Percentiles rank a stretch among this genome's conserved stretches.
These are phyloP conservation scores for Parietaria judaica DNA, from an alignment of 306 rosid species.

Conservation along the genomic window DNA sequence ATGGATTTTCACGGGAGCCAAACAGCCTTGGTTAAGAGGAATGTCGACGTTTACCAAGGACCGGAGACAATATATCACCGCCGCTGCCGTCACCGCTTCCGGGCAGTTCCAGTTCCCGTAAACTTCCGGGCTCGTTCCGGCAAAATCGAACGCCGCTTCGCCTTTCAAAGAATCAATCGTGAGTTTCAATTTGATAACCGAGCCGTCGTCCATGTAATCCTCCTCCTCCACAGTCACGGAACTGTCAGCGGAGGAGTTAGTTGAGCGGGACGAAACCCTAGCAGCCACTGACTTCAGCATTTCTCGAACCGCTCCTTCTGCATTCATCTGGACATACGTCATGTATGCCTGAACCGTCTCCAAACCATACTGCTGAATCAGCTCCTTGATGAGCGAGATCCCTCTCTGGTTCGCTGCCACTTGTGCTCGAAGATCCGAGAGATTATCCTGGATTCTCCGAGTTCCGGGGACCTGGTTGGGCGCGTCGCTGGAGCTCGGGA, in stretches of 20 bases:
- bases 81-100: conserved; percentile 91
- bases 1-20: conserved; percentile 88
- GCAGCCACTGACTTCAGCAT: conserved; percentile 74
- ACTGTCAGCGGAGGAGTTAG: conserved; percentile 18
- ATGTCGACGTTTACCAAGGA: conserved; percentile 83
- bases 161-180: conserved; percentile 69
- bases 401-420: conserved; percentile 96
- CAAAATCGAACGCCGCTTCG: conserved; percentile 77
- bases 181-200: conserved; percentile 76
- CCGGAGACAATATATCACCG: conserved; percentile 84
- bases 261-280: conserved; percentile 41
- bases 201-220: conserved; percentile 98
- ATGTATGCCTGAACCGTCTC: conserved; percentile 86
- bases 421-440: conserved; percentile 89
- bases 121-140: conserved; percentile 75
- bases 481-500: conserved; percentile 42
- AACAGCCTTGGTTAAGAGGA: conserved; percentile 95
- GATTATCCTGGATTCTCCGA: conserved; percentile 82
- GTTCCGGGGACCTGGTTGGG: conserved; percentile 59
- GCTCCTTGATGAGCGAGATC: conserved; percentile 66
- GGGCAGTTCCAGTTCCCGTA: conserved; percentile 98
- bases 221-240: conserved; percentile 60
- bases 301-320: conserved; percentile 89
- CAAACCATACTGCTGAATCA: conserved; percentile 78
- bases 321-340: conserved; percentile 82